Evolutionary conservation across 176 grass and related monocot genomes (phyloP).

Genomic region (Cymbopogon citratus): DNA sequence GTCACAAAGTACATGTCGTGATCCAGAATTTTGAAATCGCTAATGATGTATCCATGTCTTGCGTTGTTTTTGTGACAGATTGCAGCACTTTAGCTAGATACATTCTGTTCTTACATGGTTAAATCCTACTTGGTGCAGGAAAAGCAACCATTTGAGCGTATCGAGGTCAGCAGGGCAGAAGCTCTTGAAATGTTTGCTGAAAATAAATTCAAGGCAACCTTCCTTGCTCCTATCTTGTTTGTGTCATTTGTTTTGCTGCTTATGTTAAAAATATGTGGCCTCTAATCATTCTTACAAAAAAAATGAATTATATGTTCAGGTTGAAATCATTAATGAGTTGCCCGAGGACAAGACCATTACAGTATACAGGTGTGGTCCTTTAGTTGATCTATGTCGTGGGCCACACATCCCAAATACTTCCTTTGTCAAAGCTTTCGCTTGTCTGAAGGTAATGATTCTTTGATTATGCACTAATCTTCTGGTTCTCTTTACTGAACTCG

Average conservation of each 20-base stretch:
- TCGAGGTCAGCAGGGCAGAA: constrained; percentile 84
- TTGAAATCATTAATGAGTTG: constrained; percentile 95
- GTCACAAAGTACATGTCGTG: not conserved
- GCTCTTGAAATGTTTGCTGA: constrained; percentile 89
- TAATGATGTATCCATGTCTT: not conserved
- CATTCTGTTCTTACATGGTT: not conserved
- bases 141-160: constrained; percentile 92
- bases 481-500: constrained; percentile 1
- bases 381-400: constrained; percentile 95
- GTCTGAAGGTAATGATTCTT: constrained; percentile 72
- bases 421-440: constrained; percentile 95
- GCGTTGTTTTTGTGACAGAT: not conserved
- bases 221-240: constrained; percentile 1
- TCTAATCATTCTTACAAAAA: constrained; percentile 1
- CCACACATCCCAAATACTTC: constrained; percentile 95
- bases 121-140: constrained; percentile 51
- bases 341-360: constrained; percentile 97
- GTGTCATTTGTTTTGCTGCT: not conserved
- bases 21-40: not conserved
- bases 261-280: not conserved
- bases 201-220: constrained; percentile 92
- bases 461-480: constrained; percentile 10
- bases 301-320: constrained; percentile 44
- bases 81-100: constrained; percentile 1
- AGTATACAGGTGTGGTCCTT: constrained; percentile 88